Evolutionary conservation across 2,329 filamentous ascomycete species (phyloP).

Genomic region (Trichoderma sp.): DNA sequence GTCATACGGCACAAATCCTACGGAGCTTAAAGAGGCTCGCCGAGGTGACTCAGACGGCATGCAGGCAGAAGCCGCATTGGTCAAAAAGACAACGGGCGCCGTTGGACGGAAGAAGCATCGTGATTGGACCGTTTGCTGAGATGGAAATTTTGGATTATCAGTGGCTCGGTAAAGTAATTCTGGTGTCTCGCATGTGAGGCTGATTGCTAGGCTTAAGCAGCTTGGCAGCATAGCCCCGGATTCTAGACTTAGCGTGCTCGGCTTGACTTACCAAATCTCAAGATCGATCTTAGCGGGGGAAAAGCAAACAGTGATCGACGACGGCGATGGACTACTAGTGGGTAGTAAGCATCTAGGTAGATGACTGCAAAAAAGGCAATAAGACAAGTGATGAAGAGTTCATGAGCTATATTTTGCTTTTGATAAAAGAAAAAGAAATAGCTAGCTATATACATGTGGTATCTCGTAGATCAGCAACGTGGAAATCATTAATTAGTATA

Average conservation of each 20-base stretch:
- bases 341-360: background rate
- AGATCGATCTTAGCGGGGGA: background rate
- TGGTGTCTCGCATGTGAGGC: background rate
- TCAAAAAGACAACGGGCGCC: background rate
- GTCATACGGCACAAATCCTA: background rate
- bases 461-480: background rate
- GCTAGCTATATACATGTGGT: background rate
- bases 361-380: background rate
- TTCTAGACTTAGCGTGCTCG: background rate
- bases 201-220: background rate
- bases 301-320: background rate
- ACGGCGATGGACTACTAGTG: background rate
- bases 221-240: background rate
- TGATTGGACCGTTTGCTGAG: background rate
- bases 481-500: background rate
- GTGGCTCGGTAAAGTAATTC: background rate
- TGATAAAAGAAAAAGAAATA: background rate
- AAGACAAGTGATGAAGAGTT: background rate
- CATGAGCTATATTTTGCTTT: background rate
- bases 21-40: background rate
- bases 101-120: background rate
- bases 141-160: background rate
- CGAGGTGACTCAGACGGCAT: slow-evolving; percentile 9
- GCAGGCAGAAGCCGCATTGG: background rate
- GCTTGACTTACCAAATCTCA: background rate